Evolutionary conservation across 495 filamentous ascomycete genomes (phyloP), one percentile per base, ranked within the genome.

Genomic region (Alectoria sarmentosa): DNA sequence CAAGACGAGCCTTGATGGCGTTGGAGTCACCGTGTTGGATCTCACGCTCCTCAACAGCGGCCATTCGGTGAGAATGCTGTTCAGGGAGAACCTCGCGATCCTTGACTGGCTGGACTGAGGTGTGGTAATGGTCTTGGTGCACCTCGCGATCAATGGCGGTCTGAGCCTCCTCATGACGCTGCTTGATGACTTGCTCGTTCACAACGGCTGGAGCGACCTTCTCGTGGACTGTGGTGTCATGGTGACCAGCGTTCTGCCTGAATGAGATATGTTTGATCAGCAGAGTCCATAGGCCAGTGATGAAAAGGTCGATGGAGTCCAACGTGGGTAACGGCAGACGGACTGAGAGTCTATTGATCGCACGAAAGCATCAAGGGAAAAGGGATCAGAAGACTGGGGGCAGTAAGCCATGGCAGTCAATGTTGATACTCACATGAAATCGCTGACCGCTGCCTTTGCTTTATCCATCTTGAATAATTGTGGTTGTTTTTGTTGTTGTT

Each of bases 191-290:
- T 11, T 75, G 77, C 69, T 87, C 84, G 52, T 85, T 76, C 32
- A 76, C 77, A 23, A 89, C 76, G 13, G 86, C 83, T 1, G 85
- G 84, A 48, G 82, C 79, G 42, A 86, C 80, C 19, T 76, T 79
- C 75, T 87, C 82, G 69, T 85, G 80, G 14, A 86, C 79, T 17
- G 83, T 86, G 26, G 84, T 87, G 69, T 86, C 82, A 67, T 85
- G 75, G 64, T 84, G 81, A 65, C 84, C 84, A 37, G 78, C 67
- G 67, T 81, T 81, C 72, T 71, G 58, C 73, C 75, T 77, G 57
- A 15, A 19, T n/a, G 26, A 39, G 7, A 28, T 21, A 64, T 55
- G 4, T n/a, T 14, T 30, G 59, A 54, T 61, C 26, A 64, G 30
- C 3, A 28, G 26, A 38, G 38, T 5, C 4, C 17, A 30, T 15